Evolutionary conservation across 441 rosid species (phyloP), one percentile per base, ranked within the genome.

Genomic region (Gossypium trilobum): DNA sequence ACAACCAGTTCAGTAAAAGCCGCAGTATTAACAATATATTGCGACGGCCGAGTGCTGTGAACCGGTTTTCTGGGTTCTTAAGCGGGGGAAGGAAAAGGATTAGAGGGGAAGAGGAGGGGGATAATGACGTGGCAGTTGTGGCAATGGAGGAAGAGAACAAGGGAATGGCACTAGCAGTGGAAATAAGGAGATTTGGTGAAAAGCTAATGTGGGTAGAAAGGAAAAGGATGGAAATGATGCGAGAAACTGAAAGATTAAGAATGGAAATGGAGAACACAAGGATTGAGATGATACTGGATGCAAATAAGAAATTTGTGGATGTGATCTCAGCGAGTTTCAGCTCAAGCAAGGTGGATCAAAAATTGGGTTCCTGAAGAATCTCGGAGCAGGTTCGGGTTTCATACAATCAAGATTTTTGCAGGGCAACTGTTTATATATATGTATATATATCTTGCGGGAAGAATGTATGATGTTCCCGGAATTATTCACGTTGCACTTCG

Each of bases 1-100:
- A 78, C 74, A 22, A 7, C 39, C 20, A 3, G 6, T 74, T 48
- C 39, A 82, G 78, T 17, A 87, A 81, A 80, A 85, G 87, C 0
- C 73, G 87, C 75, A 89, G 95, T 71, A 84, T 91, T 11, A 84
- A 89, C 62, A 58, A 86, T 68, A 85, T 89, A 74, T 67, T 85
- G 25, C 76, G 90, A 61, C 80, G 85, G 72, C 88, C 91, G 0
- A 74, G 81, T 0, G 33, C 79, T 27, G 89, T 83, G 22, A 88
- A 84, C 25, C 80, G 87, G 78, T 83, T 86, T 67, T 73, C 82
- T 52, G 22, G 57, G 10, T 52, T 52, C 23, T 0, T 2, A 52
- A 16, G 57, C 20, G 57, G 57, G 17, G 10, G 10, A 7, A 16
- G 22, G 22, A 5, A 16, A 51, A 51, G 56, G 57, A 16, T 50